These are phyloP conservation scores for Septoria petroselini DNA, from an alignment of 2,329 filamentous ascomycete genomes.

Conservation along the genomic window DNA sequence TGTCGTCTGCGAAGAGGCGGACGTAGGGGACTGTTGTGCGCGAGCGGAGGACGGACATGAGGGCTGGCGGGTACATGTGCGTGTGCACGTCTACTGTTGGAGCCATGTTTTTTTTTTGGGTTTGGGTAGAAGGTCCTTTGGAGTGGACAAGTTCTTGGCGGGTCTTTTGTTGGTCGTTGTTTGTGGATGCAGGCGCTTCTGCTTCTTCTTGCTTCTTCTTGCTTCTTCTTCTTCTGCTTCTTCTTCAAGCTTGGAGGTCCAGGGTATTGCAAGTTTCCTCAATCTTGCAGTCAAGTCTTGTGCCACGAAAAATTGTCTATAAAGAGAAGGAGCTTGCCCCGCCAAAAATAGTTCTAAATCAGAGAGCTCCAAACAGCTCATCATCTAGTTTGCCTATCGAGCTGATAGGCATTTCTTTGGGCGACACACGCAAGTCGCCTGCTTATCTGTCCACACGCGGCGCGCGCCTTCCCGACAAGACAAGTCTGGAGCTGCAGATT, in stretches of 20 bases:
- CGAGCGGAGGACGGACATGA: slow-evolving; percentile 54
- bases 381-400: slow-evolving; percentile 16
- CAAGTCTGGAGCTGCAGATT: slow-evolving; percentile 9
- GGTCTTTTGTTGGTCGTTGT: background rate
- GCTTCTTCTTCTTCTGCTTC: no score
- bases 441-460: slow-evolving; percentile 8
- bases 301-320: background rate
- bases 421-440: slow-evolving; percentile 10
- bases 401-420: slow-evolving; percentile 10
- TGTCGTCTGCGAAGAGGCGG: slow-evolving; percentile 57
- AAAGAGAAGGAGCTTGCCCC: slow-evolving; percentile 9
- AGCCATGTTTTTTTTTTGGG: slow-evolving; percentile 27
- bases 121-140: no score
- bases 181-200: no score
- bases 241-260: background rate
- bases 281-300: background rate
- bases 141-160: slow-evolving; percentile 2
- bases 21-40: slow-evolving; percentile 67
- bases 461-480: background rate
- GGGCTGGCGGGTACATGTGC: slow-evolving; percentile 57
- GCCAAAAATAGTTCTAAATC: slow-evolving; percentile 3
- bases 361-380: no score
- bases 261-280: background rate
- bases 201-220: no score
- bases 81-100: slow-evolving; percentile 59